These are phyloP conservation scores for Syzygium oleosum DNA, from an alignment of 345 rosid genomes.

Conservation along the genomic window DNA sequence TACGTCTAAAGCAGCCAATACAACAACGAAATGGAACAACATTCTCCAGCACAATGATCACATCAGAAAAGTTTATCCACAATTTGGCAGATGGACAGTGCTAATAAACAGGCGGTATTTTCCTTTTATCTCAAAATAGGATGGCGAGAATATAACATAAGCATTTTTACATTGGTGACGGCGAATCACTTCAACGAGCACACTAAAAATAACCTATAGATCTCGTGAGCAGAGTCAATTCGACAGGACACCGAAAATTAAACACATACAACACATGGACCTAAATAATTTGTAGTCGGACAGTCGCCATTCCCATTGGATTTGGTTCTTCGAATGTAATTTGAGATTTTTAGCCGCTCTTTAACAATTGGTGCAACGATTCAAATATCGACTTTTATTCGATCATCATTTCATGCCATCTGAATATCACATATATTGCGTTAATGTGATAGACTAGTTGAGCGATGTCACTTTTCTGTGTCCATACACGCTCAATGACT, in stretches of 20 bases:
- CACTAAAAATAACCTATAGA: too few relatives aligned
- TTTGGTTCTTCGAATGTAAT: too few relatives aligned
- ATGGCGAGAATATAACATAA: background rate
- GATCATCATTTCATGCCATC: background rate
- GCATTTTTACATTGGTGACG: background rate
- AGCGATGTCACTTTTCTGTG: background rate
- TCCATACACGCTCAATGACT: background rate
- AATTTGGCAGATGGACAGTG: background rate
- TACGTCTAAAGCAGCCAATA: background rate
- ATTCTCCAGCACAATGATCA: background rate
- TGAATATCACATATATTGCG: background rate
- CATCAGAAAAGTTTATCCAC: background rate
- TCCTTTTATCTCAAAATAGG: background rate
- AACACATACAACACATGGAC: too few relatives aligned
- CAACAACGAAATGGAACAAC: background rate
- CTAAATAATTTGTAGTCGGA: too few relatives aligned
- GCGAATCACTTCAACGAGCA: background rate
- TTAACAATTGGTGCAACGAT: too few relatives aligned
- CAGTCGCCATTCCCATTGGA: too few relatives aligned
- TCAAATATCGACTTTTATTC: too few relatives aligned
- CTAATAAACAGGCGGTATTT: background rate
- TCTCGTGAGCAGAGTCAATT: too few relatives aligned
- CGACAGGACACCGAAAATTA: too few relatives aligned
- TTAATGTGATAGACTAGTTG: background rate
- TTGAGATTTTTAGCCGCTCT: too few relatives aligned